phyloP scores from a whole-genome alignment of 129 eudicot genomes.

The Arctium lappa region DNA sequence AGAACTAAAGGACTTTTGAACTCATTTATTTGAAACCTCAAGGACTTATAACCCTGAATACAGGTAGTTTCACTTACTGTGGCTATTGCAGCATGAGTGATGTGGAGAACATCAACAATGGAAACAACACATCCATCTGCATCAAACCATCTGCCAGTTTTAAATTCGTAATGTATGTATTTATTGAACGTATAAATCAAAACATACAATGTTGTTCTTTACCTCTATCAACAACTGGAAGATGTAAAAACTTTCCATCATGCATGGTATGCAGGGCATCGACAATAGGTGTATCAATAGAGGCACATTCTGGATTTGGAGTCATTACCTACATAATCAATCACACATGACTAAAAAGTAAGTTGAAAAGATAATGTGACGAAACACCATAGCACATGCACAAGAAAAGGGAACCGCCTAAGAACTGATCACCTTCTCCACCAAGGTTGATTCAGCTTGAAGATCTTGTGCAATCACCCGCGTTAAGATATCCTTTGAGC shows the following conservation, averaged over 20 bases:
- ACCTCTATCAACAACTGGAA: constrained; percentile 97
- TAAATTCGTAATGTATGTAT: neutral
- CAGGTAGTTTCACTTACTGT: constrained; percentile 54
- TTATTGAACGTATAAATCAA: neutral
- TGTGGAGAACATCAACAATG: constrained; percentile 87
- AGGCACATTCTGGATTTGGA: constrained; percentile 93
- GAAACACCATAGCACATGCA: neutral
- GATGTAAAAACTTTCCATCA: constrained; percentile 94
- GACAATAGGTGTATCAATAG: constrained; percentile 89
- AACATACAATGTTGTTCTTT: constrained; percentile 7
- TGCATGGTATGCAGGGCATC: constrained; percentile 99
- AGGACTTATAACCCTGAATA: neutral
- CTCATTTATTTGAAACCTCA: neutral
- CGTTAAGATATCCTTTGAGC: constrained; percentile 80
- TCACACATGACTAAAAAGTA: neutral
- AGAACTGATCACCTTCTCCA: constrained; percentile 64
- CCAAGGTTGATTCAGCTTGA: constrained; percentile 75
- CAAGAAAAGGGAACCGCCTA: constrained; percentile 1
- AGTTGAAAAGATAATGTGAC: neutral
- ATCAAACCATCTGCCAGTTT: constrained; percentile 9
- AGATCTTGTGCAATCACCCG: constrained; percentile 91
- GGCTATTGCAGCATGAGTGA: constrained; percentile 94
- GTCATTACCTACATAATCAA: constrained; percentile 80
- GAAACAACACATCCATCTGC: constrained; percentile 85
- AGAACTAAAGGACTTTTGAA: neutral